Evolutionary conservation across 1,139 yeast genomes (phyloP).

Genomic region (Geotrichum histeridarum): DNA sequence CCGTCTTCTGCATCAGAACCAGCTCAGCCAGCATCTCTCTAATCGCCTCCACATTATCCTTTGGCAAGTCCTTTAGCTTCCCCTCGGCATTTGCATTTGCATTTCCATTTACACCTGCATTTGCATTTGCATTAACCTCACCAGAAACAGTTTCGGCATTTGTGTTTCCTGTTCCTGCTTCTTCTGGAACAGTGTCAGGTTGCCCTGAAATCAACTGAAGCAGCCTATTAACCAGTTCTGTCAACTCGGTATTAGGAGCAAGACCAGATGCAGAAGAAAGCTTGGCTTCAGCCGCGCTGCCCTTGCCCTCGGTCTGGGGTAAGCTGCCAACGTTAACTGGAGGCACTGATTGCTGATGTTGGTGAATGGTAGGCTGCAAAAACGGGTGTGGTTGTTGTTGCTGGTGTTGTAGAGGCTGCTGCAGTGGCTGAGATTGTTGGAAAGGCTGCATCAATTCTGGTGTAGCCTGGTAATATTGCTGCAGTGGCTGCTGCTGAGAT

Average conservation of each 20-base stretch:
- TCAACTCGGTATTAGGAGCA: background rate
- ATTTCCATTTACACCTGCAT: background rate
- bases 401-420: background rate
- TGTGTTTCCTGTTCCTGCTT: background rate
- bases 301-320: background rate
- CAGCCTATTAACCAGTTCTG: background rate
- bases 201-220: background rate
- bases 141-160: background rate
- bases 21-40: slow-evolving; percentile 13
- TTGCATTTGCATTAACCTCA: background rate
- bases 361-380: background rate
- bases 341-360: background rate
- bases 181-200: background rate
- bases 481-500: background rate
- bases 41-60: slow-evolving; percentile 8
- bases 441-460: background rate
- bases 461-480: background rate
- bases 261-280: background rate
- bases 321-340: too few relatives aligned
- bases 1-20: slow-evolving; percentile 3
- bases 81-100: background rate
- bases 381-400: background rate
- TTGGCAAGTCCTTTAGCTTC: background rate
- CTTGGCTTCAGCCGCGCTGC: background rate
- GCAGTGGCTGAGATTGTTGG: background rate